Base-by-base conservation (phyloP, 176 grass and related monocot genomes). In the Aegilops longissima region DNA sequence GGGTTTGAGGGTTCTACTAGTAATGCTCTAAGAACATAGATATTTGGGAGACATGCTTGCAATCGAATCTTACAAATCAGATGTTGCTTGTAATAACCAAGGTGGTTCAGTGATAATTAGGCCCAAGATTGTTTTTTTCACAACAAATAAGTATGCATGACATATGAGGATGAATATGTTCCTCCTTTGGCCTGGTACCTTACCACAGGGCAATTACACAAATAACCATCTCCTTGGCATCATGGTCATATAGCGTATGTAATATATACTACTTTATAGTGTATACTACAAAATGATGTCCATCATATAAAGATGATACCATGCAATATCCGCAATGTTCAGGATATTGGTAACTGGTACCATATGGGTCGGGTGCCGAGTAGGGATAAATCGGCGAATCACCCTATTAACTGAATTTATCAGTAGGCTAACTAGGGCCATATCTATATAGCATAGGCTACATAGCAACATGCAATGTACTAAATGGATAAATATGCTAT, bases 171-270 rank as follows among this genome's bases (percentile, higher is more conserved):
- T 63, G 3, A 16, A 83, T 11, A 79, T 83, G 80, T 80, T 69
- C 21, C 29, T 85, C 77, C 69, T 85, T 88, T 77, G 86, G 70
- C 18, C n/a, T 20, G 23, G 56, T 2, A 77, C 3, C 5, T 71
- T 34, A 52, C 81, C 30, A 44, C 9, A 72, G 5, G 74, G 75
- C 61, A 82, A 82, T 79, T 29, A 80, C 6, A 78, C 47, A 84
- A 88, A 91, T 38, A 91, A 62, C 0, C 17, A 68, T 90, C 86
- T 94, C 61, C 62, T 90, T 90, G 30, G 85, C 88, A 90, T 63
- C 83, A 92, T 88, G 82, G 75, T 90, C 54, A 65, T 95, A 92
- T 83, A 85, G 65, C 17, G 51, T 7, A 86, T 80, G 91, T 44
- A 66, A 63, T 33, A 68, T 68, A 81, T 47, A 34, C 3, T 51